These are phyloP conservation scores for Xylaria cubensis DNA, from an alignment of 495 filamentous ascomycete species.

Conservation along the genomic window DNA sequence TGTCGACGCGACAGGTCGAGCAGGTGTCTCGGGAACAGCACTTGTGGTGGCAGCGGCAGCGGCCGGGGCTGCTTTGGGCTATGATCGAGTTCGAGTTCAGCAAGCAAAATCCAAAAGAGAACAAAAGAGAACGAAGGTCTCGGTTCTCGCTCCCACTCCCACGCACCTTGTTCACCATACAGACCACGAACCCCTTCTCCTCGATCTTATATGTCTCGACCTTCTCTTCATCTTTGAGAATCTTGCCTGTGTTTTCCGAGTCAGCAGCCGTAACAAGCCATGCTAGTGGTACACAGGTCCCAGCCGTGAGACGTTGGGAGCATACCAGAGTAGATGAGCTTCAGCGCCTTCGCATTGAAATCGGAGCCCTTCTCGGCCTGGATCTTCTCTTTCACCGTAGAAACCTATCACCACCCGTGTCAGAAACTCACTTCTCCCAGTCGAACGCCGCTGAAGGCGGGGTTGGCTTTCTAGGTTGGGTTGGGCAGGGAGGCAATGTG, in stretches of 20 bases:
- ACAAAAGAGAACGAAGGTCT: background rate
- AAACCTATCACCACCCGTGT: conserved; percentile 64
- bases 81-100: conserved; percentile 28
- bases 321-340: conserved; percentile 97
- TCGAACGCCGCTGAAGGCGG: background rate
- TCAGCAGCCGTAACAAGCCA: conserved; percentile 27
- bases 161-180: conserved; percentile 90
- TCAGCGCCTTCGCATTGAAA: conserved; percentile 81
- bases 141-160: conserved; percentile 13
- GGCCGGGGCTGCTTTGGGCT: conserved; percentile 64
- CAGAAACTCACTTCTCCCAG: background rate
- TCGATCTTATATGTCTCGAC: conserved; percentile 96
- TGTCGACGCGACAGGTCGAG: conserved; percentile 66
- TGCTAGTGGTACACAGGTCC: conserved; percentile 1
- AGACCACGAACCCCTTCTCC: conserved; percentile 99
- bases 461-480: background rate
- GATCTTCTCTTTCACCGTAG: conserved; percentile 89
- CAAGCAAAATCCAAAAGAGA: conserved; percentile 22
- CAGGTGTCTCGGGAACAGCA: conserved; percentile 71
- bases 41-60: conserved; percentile 48
- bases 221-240: conserved; percentile 94
- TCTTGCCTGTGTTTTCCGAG: conserved; percentile 72
- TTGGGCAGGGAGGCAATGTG: background rate
- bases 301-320: background rate
- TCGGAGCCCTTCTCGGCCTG: conserved; percentile 77